Base-by-base conservation (phyloP, 1,284 basidiomycete genomes). In the Trichosporon sp. region DNA sequence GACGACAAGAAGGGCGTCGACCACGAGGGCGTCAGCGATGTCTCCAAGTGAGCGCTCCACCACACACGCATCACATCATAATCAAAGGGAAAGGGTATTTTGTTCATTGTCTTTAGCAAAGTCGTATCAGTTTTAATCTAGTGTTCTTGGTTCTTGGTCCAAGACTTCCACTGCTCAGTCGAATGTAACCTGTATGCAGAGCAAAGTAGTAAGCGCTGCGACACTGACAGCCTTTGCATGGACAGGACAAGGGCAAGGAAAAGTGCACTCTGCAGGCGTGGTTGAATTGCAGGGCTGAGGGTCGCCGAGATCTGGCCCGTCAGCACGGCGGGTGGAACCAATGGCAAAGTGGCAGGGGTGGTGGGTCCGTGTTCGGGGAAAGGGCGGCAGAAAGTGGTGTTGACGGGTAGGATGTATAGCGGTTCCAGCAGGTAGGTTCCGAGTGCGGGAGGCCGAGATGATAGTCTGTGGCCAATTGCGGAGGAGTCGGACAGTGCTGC, bases 1-100 rank as follows among this genome's bases (percentile, higher is more conserved):
- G 66, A 48, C n/a, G 64, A 54, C 48, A 51, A 69, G 63, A 69
- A 65, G 63, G 46, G 38, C 14, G 43, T 43, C 40, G 65, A 66
- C 19, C 65, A 66, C 43, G 65, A 61, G 56, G 31, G 56, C 32
- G 31, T 61, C 56, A 61, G 56, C 56, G 32, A 61, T 16, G 56
- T 61, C 56, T 31, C 26, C 31, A 61, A 61, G 56, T 32, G 35
- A 32, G 26, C 26, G 66, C 31, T 54, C 37, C n/a, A 7, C n/a
- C n/a, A 7, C 48, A 7, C 5, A 19, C 14, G 26, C 26, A 26
- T 26, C 48, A 5, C 48, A 19, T 6, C 4, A 51, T 7, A 14
- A 21, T 26, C 26, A 26, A 26, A 26, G 26, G 26, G 26, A 19
- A 51, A 51, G 48, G 48, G 48, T 19, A 51, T 51, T 51, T 51